Percentiles rank a stretch among this genome's conserved stretches.
Conservation (phyloP, 2,329 filamentous ascomycete species). For the Alternaria sp. region DNA sequence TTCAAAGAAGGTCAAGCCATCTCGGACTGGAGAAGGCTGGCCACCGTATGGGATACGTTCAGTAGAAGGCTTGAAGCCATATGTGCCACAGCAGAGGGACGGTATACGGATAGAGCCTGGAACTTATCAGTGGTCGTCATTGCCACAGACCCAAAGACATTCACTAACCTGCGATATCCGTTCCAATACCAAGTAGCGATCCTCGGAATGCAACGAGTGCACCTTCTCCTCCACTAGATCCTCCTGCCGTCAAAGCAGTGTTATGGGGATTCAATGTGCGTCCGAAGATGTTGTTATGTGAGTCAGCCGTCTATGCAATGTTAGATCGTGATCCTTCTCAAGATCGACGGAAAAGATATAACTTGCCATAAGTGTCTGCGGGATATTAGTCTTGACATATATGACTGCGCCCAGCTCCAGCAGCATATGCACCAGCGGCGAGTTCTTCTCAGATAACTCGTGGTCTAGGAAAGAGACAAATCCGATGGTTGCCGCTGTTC, state of each 20-base stretch:
- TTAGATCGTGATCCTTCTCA: slow-evolving; percentile 24
- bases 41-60: slow-evolving; percentile 56
- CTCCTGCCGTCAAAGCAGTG: slow-evolving; percentile 65
- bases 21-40: neutral
- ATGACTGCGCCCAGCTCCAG: slow-evolving; percentile 67
- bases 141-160: neutral
- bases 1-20: slow-evolving; percentile 7
- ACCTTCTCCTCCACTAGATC: slow-evolving; percentile 70
- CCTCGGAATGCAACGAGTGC: slow-evolving; percentile 67
- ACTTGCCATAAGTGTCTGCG: slow-evolving; percentile 70
- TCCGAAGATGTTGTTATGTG: slow-evolving; percentile 70
- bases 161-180: slow-evolving; percentile 59
- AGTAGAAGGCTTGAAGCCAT: slow-evolving; percentile 62
- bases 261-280: slow-evolving; percentile 68
- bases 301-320: slow-evolving; percentile 59
- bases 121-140: neutral
- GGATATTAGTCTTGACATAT: slow-evolving; percentile 74
- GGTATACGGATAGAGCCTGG: slow-evolving; percentile 56
- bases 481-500: slow-evolving; percentile 63
- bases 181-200: slow-evolving; percentile 66
- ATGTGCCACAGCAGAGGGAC: slow-evolving; percentile 60
- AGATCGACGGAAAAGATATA: neutral
- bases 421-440: slow-evolving; percentile 64
- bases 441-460: slow-evolving; percentile 57
- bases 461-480: slow-evolving; percentile 67